Percentiles rank a stretch among this genome's conserved stretches.
phyloP scores from a whole-genome alignment of 345 rosid genomes.

The Dipteronia sinensis region DNA sequence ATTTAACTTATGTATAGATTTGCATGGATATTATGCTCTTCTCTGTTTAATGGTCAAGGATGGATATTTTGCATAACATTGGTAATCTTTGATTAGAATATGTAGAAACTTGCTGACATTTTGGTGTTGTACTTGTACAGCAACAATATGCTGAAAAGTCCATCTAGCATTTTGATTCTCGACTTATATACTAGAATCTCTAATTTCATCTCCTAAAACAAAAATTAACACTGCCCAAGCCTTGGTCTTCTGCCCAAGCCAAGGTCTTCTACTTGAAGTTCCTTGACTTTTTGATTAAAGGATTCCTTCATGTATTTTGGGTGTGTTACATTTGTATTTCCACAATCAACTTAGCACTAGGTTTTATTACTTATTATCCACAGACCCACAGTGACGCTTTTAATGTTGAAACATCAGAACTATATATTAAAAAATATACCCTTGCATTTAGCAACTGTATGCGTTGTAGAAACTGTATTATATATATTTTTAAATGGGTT shows the following conservation, averaged over 20 bases:
- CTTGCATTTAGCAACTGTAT: neutral
- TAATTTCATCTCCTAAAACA: neutral
- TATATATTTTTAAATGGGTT: neutral
- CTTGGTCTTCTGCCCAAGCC: no score
- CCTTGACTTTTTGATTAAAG: neutral
- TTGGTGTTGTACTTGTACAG: neutral
- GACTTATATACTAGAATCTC: neutral
- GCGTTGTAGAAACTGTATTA: neutral
- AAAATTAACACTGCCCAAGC: neutral
- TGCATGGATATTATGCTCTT: neutral
- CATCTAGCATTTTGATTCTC: neutral
- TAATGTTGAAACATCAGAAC: neutral
- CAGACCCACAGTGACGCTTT: neutral
- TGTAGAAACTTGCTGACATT: neutral
- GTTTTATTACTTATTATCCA: neutral
- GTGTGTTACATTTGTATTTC: conserved; percentile 1
- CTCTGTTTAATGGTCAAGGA: neutral
- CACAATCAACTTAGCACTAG: neutral
- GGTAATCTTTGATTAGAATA: neutral
- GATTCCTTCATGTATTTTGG: neutral
- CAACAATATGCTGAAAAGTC: neutral
- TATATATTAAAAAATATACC: neutral
- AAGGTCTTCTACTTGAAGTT: neutral
- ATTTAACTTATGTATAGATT: neutral
- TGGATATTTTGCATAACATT: neutral